Base-by-base conservation (phyloP, 1,284 basidiomycete species). In the Cryptococcus sp. region DNA sequence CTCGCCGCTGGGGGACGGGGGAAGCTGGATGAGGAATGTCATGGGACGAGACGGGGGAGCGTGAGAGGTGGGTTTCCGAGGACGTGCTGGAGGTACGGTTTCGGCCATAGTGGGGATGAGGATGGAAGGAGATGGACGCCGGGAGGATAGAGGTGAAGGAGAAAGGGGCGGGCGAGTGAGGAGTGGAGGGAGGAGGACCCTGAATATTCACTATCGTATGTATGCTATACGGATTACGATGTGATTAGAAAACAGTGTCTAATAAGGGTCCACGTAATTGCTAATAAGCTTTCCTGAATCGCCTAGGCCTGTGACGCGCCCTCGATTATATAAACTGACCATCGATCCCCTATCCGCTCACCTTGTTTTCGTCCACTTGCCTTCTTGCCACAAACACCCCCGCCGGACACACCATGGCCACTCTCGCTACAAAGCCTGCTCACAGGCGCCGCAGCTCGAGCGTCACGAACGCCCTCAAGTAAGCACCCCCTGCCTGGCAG, bases 401-500 rank as follows among this genome's bases (percentile, higher is more conserved):
- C 15, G 18, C 45, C 9, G 15, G 6, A 28, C 23, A 33, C 18
- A 46, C 23, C 18, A 46, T 46, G 45, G 20, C 45, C 23, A 16
- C 18, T 24, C 6, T 35, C n/a, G 47, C 21, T 35, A 36, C 50
- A 15, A 56, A 40, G 46, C 51, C 47, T 18, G 48, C 24, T 3
- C 58, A 63, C 36, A 52, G 70, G 39, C 57, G 65, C n/a, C 63
- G 70, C 36, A 69, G 66, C 50, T 69, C 68, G 5, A 73, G 70
- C 45, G 67, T 72, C 23, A 71, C 71, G 4, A 63, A 55, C 20
- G 70, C 70, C 4, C 63, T 75, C 38, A 69, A 65, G 72, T 75
- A 37, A 59, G 58, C 18, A 8, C n/a, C 12, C n/a, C 20, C 20
- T 42, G 13, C n/a, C 24, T 33, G 9, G 28, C 28, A 33, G 5